A percentile compares a stretch with the other conserved stretches of the same genome.
These are phyloP conservation scores for Cyclotella baltica DNA, from an alignment of 108 stramenopile species.

Conservation along the genomic window DNA sequence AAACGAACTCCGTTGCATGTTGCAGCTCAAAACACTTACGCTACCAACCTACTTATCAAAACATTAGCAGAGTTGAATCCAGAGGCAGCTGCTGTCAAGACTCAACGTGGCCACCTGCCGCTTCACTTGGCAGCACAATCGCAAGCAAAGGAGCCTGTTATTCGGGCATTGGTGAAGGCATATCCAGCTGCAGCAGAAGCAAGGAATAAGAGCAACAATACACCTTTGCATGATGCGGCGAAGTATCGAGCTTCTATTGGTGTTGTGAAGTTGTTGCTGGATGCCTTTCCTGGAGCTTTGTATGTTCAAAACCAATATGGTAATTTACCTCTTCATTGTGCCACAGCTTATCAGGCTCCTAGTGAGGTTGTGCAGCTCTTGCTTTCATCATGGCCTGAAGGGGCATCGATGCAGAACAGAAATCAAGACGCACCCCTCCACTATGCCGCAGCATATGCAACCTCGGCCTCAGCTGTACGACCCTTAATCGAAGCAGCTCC, in stretches of 20 bases:
- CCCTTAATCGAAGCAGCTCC: slow-evolving; percentile 56
- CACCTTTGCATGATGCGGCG: slow-evolving; percentile 71
- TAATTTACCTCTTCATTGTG: slow-evolving; percentile 58
- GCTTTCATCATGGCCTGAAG: slow-evolving; percentile 49
- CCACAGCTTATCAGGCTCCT: slow-evolving; percentile 52
- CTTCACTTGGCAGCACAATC: slow-evolving; percentile 71
- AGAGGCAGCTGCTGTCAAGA: slow-evolving; percentile 52
- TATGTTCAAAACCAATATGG: slow-evolving; percentile 63
- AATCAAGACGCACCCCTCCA: slow-evolving; percentile 57
- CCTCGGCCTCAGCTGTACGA: slow-evolving; percentile 36
- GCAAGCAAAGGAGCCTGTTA: slow-evolving; percentile 53
- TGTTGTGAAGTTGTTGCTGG: slow-evolving; percentile 54
- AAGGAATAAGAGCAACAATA: slow-evolving; percentile 60
- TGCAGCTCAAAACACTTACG: slow-evolving; percentile 64
- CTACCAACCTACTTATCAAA: slow-evolving; percentile 56
- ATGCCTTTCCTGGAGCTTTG: slow-evolving; percentile 52
- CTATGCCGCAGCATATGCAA: slow-evolving; percentile 55
- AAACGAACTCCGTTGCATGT: slow-evolving; percentile 56
- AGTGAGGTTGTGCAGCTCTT: slow-evolving; percentile 50
- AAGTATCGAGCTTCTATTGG: slow-evolving; percentile 59
- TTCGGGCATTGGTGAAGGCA: slow-evolving; percentile 62
- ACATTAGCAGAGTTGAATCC: slow-evolving; percentile 61
- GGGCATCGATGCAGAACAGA: slow-evolving; percentile 55
- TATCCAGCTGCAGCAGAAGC: slow-evolving; percentile 60
- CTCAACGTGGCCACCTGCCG: slow-evolving; percentile 57